Conservation (phyloP, 2,329 filamentous ascomycete genomes). For the Coniochaeta ligniaria region DNA sequence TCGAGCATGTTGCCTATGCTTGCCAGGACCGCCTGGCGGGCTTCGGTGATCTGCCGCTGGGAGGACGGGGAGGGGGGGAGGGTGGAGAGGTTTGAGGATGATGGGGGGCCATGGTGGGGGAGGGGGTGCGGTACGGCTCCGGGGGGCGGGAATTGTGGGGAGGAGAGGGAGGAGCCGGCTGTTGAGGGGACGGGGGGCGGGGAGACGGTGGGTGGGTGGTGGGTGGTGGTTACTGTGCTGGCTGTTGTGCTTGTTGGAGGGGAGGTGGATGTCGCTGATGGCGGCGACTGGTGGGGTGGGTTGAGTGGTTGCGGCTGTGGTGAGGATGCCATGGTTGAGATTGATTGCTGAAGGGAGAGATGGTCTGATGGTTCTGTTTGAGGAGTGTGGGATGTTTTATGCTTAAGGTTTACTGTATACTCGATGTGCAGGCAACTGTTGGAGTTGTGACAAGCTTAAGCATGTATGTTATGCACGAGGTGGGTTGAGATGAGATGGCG, state of each 20-base stretch:
- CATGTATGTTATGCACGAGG: not conserved
- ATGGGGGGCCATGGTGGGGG: not conserved
- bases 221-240: not conserved
- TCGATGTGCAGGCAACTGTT: not conserved
- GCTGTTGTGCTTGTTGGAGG: constrained; percentile 5
- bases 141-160: constrained; percentile 1
- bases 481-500: not conserved
- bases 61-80: constrained; percentile 29
- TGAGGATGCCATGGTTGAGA: constrained; percentile 6
- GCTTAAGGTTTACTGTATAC: not conserved
- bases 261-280: constrained; percentile 10
- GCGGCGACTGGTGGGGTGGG: constrained; percentile 8
- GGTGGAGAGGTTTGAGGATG: constrained; percentile 12
- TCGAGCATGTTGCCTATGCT: constrained; percentile 65
- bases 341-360: no score
- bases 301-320: constrained; percentile 4
- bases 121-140: not conserved
- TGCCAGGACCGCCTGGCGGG: constrained; percentile 52
- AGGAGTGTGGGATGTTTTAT: not conserved
- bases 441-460: not conserved
- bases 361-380: not conserved
- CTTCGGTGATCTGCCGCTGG: constrained; percentile 44
- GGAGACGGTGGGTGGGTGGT: constrained; percentile 6
- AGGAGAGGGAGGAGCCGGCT: constrained; percentile 9
- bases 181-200: constrained; percentile 5